These are phyloP conservation scores for Phoenix roebelenii DNA, from an alignment of 176 grass and related monocot species.

Conservation along the genomic window DNA sequence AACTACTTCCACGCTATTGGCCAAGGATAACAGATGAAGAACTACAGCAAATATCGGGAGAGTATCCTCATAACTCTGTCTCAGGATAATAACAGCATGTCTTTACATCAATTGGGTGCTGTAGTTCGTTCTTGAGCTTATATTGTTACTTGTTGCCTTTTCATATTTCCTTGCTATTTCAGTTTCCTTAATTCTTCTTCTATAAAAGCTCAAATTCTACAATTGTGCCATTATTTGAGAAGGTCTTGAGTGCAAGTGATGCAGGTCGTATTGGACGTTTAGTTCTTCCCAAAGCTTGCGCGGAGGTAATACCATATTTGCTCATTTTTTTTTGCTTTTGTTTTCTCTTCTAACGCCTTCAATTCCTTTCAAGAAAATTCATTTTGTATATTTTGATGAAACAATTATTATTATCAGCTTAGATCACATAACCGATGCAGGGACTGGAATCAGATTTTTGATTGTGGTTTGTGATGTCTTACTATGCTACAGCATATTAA, in stretches of 20 bases:
- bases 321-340: constrained; percentile 5
- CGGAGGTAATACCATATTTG: constrained; percentile 59
- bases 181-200: constrained; percentile 49
- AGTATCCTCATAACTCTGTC: constrained; percentile 48
- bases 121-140: neutral
- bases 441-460: too few relatives aligned
- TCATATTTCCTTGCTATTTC: constrained; percentile 5
- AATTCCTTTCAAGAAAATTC: neutral
- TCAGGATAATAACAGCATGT: neutral
- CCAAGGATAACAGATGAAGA: constrained; percentile 99
- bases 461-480: too few relatives aligned
- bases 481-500: too few relatives aligned
- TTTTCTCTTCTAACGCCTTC: constrained; percentile 5
- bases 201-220: constrained; percentile 81
- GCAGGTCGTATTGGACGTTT: constrained; percentile 96
- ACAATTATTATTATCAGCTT: too few relatives aligned
- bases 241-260: constrained; percentile 97
- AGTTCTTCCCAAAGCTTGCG: constrained; percentile 99
- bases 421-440: too few relatives aligned
- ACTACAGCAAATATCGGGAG: constrained; percentile 99
- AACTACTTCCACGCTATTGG: constrained; percentile 97
- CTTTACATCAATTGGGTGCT: neutral
- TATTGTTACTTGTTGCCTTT: neutral
- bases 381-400: too few relatives aligned
- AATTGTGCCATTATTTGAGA: constrained; percentile 95